Percentiles rank a stretch among this genome's conserved stretches.
Conservation (phyloP, 768 basidiomycete species). For the Coprinopsis cinerea region DNA sequence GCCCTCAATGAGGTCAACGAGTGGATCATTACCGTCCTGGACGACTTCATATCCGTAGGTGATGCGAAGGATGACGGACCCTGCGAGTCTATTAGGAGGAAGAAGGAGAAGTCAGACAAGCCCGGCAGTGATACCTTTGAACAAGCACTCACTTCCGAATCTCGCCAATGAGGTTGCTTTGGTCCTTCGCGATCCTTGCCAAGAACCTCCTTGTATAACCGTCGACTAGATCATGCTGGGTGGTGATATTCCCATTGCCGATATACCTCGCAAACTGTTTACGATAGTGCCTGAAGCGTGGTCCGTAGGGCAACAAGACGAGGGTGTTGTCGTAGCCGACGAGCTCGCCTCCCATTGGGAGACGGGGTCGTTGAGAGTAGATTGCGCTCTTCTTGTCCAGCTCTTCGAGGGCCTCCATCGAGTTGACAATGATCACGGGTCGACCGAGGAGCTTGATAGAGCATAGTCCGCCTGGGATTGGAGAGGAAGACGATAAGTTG, state of each 20-base stretch:
- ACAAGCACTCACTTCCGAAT: slow-evolving; percentile 35
- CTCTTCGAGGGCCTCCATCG: slow-evolving; percentile 35
- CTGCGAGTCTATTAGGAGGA: slow-evolving; percentile 42
- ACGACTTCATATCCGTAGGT: slow-evolving; percentile 53
- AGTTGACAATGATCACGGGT: slow-evolving; percentile 44
- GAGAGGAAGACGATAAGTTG: background rate
- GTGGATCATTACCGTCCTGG: slow-evolving; percentile 43
- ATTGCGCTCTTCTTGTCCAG: slow-evolving; percentile 42
- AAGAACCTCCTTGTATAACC: slow-evolving; percentile 31
- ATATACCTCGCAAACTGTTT: slow-evolving; percentile 37
- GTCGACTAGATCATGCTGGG: slow-evolving; percentile 28
- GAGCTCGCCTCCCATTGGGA: slow-evolving; percentile 48
- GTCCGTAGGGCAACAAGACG: slow-evolving; percentile 39
- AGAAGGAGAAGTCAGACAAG: slow-evolving; percentile 1
- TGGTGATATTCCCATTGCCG: slow-evolving; percentile 28
- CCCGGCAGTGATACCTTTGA: background rate
- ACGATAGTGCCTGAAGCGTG: slow-evolving; percentile 37
- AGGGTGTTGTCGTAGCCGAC: slow-evolving; percentile 42
- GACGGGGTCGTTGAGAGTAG: slow-evolving; percentile 42
- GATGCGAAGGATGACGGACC: slow-evolving; percentile 47
- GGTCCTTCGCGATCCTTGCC: slow-evolving; percentile 27
- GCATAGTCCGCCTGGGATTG: slow-evolving; percentile 30
- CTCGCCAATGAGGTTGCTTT: slow-evolving; percentile 26
- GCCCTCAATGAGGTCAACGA: slow-evolving; percentile 43
- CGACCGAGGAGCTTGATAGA: slow-evolving; percentile 39